Conservation (phyloP, 495 filamentous ascomycete genomes). For the Pyronema omphalodes region DNA sequence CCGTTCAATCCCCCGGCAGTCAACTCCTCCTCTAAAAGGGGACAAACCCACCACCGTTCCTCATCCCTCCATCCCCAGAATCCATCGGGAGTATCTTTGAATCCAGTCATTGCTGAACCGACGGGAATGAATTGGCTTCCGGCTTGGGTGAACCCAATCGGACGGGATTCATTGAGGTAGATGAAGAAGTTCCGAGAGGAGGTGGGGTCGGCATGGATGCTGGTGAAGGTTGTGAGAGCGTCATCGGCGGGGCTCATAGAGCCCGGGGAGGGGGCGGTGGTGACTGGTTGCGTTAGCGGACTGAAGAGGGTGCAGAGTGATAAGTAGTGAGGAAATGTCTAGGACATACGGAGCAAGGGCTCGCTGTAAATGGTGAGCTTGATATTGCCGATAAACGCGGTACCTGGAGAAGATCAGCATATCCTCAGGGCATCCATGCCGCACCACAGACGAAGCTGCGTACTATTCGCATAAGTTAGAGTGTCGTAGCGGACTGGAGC, state of each 20-base stretch:
- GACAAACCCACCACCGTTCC: too few relatives aligned
- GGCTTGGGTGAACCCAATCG: background rate
- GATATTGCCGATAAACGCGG: background rate
- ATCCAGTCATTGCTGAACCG: background rate
- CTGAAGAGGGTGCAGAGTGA: too few relatives aligned
- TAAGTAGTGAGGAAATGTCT: background rate
- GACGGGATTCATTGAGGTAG: background rate
- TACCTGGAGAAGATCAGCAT: background rate
- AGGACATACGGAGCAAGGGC: background rate
- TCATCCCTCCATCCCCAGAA: too few relatives aligned
- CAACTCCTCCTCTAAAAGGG: too few relatives aligned
- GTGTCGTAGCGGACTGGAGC: too few relatives aligned
- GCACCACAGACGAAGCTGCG: too few relatives aligned
- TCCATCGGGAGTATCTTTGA: background rate
- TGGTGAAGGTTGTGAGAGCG: background rate
- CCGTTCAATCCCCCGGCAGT: too few relatives aligned
- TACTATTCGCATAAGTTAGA: too few relatives aligned
- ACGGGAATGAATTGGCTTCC: background rate
- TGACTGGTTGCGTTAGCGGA: too few relatives aligned
- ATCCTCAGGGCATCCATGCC: too few relatives aligned
- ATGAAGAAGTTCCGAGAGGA: background rate
- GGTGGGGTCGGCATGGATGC: background rate
- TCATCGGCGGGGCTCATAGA: background rate
- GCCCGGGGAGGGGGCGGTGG: too few relatives aligned
- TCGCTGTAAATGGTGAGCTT: background rate